Evolutionary conservation across 108 stramenopile genomes (phyloP), one percentile per base, ranked within the genome.

Genomic region (Mediolabrus comicus): DNA sequence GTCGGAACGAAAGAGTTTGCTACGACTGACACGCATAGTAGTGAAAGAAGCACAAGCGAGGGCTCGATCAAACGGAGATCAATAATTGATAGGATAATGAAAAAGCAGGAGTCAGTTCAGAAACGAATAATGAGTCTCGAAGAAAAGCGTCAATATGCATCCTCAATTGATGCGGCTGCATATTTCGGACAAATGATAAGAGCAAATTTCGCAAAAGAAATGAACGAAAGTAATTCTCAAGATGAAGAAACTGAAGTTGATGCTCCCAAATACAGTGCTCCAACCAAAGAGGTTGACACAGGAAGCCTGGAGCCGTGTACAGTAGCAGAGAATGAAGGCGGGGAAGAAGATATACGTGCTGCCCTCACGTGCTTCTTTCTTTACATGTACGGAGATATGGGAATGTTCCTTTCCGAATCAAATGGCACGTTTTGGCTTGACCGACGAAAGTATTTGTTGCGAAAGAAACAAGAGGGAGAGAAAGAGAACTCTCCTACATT

Each of bases 341-440:
- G 74, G 1, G 94, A 95, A 64, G 91, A 95, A 43, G 85, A 87
- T 51, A 82, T 82, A 2, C 74, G 89, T 7, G 81, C 89, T 46
- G 87, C 94, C 0, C 87, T 95, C 51, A 67, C 86, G 2, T 79
- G 83, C 13, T 95, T 95, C 68, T 95, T 92, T 62, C 29, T 95
- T 17, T 78, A 75, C 57, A 56, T 87, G 63, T 85, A 83, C 67
- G 94, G 94, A 16, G 87, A 95, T 58, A 88, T 95, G 87, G 79
- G 87, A 64, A 86, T 60, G 84, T 79, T 39, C 66, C 54, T 72
- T 53, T 83, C 13, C 10, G 75, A 74, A 41, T 55, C 69, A n/a
- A 65, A 52, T 65, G 86, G 36, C 26, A 81, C 60, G 16, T 83
- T 54, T 78, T 86, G 39, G 62, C 66, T 94, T 28, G 90, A 94